phyloP scores from a whole-genome alignment of 345 rosid species.

The Sonneratia alba region DNA sequence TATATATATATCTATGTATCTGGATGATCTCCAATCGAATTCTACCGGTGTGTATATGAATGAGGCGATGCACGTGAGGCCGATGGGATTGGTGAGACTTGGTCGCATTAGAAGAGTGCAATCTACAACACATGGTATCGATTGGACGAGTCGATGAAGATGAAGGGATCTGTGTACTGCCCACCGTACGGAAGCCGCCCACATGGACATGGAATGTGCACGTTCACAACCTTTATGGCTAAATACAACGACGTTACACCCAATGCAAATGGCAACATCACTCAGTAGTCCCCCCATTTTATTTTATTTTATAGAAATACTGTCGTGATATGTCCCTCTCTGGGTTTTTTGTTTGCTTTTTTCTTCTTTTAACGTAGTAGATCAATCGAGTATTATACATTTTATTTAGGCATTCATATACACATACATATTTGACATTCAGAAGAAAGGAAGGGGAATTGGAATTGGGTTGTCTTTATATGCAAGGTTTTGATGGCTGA shows the following conservation, averaged over 20 bases:
- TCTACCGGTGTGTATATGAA: too few species aligned
- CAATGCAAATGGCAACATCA: neutral
- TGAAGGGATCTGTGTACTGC: neutral
- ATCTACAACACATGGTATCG: neutral
- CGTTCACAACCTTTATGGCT: neutral
- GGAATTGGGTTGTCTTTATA: too few species aligned
- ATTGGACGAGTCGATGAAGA: conserved; percentile 2
- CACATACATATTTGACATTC: neutral
- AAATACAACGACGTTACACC: conserved; percentile 2
- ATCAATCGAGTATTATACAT: neutral
- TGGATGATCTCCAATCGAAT: too few species aligned
- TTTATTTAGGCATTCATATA: neutral
- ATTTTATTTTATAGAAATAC: neutral
- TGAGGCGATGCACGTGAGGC: too few species aligned
- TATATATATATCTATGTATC: too few species aligned
- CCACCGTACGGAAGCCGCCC: neutral
- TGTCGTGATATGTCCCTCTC: conserved; percentile 2
- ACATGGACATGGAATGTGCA: neutral
- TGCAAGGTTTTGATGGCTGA: neutral
- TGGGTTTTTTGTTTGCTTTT: neutral
- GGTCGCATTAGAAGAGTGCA: neutral
- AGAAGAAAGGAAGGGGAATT: too few species aligned
- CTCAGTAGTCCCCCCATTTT: neutral
- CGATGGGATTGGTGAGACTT: neutral
- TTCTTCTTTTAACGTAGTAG: neutral